Conservation (phyloP, 2,329 filamentous ascomycete genomes). For the Neopestalotiopsis rosae region DNA sequence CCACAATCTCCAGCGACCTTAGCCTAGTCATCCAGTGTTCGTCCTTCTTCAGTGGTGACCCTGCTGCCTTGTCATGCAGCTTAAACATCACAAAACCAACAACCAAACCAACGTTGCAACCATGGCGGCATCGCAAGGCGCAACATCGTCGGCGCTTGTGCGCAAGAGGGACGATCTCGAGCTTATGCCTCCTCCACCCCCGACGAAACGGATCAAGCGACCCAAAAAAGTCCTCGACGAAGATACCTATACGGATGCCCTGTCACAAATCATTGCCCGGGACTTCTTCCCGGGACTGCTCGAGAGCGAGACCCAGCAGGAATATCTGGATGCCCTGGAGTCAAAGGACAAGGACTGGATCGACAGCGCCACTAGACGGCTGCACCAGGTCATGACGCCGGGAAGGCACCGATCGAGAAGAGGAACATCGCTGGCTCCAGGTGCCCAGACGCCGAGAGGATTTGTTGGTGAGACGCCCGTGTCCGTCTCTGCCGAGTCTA, state of each 20-base stretch:
- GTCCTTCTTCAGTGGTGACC: background rate
- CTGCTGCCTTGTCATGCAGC: background rate
- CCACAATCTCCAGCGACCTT: background rate
- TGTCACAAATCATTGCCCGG: conserved; percentile 93
- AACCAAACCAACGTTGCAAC: conserved; percentile 14
- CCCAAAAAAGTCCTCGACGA: conserved; percentile 89
- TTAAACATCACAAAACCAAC: too few relatives aligned
- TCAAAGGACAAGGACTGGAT: conserved; percentile 89
- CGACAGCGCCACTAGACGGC: conserved; percentile 73
- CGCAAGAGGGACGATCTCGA: conserved; percentile 70
- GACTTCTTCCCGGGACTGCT: conserved; percentile 95
- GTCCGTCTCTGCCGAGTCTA: conserved; percentile 53
- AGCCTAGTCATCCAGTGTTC: background rate
- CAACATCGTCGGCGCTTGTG: conserved; percentile 63
- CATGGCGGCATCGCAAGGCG: conserved; percentile 47
- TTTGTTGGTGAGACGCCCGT: conserved; percentile 78
- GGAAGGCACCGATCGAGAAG: conserved; percentile 51
- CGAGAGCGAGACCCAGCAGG: conserved; percentile 85
- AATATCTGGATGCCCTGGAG: conserved; percentile 90
- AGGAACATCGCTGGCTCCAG: conserved; percentile 36
- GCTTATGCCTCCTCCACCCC: conserved; percentile 87
- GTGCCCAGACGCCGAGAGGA: conserved; percentile 64
- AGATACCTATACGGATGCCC: conserved; percentile 86
- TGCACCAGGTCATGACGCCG: conserved; percentile 83
- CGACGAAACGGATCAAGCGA: conserved; percentile 87